Conservation (phyloP, 1,139 yeast species). For the Lodderomyces margitis region DNA sequence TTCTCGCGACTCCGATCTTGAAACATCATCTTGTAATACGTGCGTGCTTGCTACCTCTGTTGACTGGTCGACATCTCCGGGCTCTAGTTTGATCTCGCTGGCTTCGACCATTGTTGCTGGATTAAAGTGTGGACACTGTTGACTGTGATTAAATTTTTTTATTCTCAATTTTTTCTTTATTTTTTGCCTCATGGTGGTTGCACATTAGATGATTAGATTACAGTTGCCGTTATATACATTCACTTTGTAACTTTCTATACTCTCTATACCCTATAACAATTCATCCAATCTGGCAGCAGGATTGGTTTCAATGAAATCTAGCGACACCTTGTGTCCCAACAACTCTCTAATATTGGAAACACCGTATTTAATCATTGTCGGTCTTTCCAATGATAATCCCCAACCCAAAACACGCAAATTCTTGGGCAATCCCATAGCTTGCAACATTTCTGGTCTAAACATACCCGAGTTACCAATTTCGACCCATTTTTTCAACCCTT, state of each 20-base stretch:
- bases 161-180: no score
- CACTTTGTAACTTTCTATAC: not conserved
- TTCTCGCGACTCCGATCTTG: not conserved
- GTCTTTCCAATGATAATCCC: constrained; percentile 97
- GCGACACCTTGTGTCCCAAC: constrained; percentile 89
- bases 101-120: not conserved
- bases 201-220: not conserved
- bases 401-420: constrained; percentile 94
- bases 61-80: not conserved
- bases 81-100: not conserved
- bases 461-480: constrained; percentile 99
- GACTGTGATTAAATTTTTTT: no score
- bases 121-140: no score
- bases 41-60: not conserved
- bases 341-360: constrained; percentile 94
- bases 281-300: constrained; percentile 96
- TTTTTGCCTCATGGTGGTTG: no score
- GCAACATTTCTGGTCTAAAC: constrained; percentile 99
- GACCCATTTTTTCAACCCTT: constrained; percentile 94
- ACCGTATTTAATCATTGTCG: constrained; percentile 98
- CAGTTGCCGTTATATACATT: not conserved
- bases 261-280: constrained; percentile 23
- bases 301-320: constrained; percentile 91
- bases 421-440: constrained; percentile 95
- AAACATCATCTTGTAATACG: not conserved